Conservation (phyloP, 2,329 filamentous ascomycete species). For the Ceratocystis alfenasii region DNA sequence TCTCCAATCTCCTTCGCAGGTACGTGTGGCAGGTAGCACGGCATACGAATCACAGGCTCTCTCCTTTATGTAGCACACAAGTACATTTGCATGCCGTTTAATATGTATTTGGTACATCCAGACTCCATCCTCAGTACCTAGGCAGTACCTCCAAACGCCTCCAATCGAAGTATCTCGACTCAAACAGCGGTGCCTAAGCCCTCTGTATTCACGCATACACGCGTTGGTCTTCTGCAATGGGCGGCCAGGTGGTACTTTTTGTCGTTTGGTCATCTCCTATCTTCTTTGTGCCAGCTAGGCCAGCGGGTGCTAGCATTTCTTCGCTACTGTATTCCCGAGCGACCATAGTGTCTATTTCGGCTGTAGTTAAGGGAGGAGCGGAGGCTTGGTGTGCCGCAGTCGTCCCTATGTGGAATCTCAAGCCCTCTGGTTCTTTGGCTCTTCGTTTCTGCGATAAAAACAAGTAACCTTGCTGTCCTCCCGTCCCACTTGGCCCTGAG, state of each 20-base stretch:
- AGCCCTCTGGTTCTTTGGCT: not conserved
- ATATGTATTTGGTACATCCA: not conserved
- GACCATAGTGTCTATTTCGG: not conserved
- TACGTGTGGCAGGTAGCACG: not conserved
- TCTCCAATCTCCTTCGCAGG: not conserved
- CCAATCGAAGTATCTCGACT: not conserved
- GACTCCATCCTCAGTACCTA: not conserved
- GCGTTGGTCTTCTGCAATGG: not conserved
- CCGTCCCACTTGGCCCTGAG: not conserved
- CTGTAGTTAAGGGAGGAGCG: too few relatives aligned
- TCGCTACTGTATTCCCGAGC: conserved; percentile 4
- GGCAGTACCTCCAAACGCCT: not conserved
- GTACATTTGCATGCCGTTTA: not conserved
- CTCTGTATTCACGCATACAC: too few relatives aligned
- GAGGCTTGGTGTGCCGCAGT: too few relatives aligned
- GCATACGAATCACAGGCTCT: not conserved
- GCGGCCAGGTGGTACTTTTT: not conserved
- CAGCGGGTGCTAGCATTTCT: not conserved
- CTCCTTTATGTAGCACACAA: not conserved
- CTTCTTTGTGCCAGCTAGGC: not conserved
- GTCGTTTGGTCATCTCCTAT: not conserved
- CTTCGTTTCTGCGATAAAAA: not conserved
- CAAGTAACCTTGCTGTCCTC: not conserved
- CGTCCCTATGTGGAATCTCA: not conserved
- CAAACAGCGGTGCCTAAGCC: too few relatives aligned